These are phyloP conservation scores for Mychonastes homosphaera DNA, from an alignment of 139 green algal species.

Conservation along the genomic window DNA sequence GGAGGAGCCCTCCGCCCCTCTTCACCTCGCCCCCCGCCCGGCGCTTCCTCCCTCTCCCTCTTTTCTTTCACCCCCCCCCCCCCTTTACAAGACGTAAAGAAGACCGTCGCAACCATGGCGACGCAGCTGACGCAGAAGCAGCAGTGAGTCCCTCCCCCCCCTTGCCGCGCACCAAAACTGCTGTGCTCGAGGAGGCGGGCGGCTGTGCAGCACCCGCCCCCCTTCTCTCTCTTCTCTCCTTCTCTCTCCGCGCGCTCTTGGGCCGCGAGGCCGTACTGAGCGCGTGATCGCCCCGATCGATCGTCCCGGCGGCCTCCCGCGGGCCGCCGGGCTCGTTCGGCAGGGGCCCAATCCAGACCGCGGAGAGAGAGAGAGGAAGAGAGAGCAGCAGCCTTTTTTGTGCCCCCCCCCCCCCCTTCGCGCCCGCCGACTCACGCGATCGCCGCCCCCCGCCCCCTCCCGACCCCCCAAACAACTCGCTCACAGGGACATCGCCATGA, in stretches of 20 bases:
- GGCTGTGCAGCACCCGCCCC: neutral
- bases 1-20: no score
- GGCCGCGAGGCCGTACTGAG: neutral
- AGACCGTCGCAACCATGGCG: no score
- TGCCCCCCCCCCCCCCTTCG: neutral
- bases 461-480: neutral
- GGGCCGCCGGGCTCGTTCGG: neutral
- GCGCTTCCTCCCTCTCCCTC: no score
- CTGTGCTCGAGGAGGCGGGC: no score
- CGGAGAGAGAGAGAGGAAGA: neutral
- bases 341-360: neutral
- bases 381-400: neutral
- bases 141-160: no score
- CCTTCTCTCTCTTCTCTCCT: neutral
- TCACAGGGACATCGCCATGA: conserved; percentile 74
- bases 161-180: no score
- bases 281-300: neutral
- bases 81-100: no score
- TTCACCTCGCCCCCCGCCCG: no score
- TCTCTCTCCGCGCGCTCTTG: neutral
- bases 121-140: no score
- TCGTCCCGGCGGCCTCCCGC: neutral
- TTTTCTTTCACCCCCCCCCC: no score
- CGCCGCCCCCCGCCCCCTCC: neutral
- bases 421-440: neutral